Evolutionary conservation across 2,329 filamentous ascomycete species (phyloP).

Genomic region (Didymella segeticola): DNA sequence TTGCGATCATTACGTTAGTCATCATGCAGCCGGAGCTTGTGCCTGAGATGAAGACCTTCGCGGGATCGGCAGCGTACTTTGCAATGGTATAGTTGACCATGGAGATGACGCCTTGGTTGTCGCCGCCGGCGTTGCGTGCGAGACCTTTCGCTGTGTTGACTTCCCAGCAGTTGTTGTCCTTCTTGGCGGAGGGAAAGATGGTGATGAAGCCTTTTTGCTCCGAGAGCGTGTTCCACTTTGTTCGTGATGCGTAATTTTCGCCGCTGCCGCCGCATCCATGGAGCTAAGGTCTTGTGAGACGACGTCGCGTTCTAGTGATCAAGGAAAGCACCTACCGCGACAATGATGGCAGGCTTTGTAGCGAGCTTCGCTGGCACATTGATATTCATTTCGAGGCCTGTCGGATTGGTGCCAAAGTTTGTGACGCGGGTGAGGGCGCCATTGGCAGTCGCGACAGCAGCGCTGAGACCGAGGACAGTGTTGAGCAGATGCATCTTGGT

Average conservation of each 20-base stretch:
- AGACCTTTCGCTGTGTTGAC: slow-evolving; percentile 61
- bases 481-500: slow-evolving; percentile 15
- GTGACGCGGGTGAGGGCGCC: slow-evolving; percentile 44
- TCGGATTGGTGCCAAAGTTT: slow-evolving; percentile 52
- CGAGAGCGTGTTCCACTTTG: slow-evolving; percentile 50
- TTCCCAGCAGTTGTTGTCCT: slow-evolving; percentile 63
- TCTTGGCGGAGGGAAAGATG: slow-evolving; percentile 62
- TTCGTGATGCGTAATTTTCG: slow-evolving; percentile 30
- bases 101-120: slow-evolving; percentile 62
- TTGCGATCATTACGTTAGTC: slow-evolving; percentile 39
- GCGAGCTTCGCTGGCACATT: slow-evolving; percentile 54
- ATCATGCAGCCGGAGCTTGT: slow-evolving; percentile 42
- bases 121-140: slow-evolving; percentile 63
- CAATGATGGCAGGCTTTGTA: slow-evolving; percentile 58
- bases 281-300: slow-evolving; percentile 20
- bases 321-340: slow-evolving; percentile 54
- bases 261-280: slow-evolving; percentile 48
- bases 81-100: slow-evolving; percentile 64
- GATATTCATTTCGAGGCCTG: slow-evolving; percentile 61
- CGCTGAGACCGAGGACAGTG: slow-evolving; percentile 1
- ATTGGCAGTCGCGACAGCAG: slow-evolving; percentile 16
- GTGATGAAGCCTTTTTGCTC: slow-evolving; percentile 64
- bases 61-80: slow-evolving; percentile 60
- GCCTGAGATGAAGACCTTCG: slow-evolving; percentile 52
- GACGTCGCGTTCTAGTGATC: background rate